These are phyloP conservation scores for Phaeosphaeria sp. DNA, from an alignment of 2,329 filamentous ascomycete species.

Conservation along the genomic window DNA sequence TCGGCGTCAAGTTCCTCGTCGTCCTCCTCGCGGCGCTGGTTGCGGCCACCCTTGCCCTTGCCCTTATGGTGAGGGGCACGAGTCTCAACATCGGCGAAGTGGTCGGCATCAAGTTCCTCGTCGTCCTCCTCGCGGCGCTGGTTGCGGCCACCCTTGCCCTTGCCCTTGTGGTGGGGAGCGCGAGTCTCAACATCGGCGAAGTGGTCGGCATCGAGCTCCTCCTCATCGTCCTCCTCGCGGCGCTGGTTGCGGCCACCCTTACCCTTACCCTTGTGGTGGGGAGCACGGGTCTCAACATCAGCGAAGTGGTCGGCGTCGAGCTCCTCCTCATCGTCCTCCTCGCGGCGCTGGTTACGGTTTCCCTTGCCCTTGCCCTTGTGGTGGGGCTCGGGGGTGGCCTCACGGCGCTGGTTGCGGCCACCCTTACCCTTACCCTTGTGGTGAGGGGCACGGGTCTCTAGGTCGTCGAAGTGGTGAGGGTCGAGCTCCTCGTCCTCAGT, in stretches of 20 bases:
- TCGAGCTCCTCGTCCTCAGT: conserved; percentile 8
- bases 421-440: conserved; percentile 5
- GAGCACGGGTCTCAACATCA: neutral
- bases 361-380: conserved; percentile 3
- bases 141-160: conserved; percentile 4
- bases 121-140: conserved; percentile 1
- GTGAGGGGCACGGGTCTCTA: neutral
- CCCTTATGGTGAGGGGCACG: conserved; percentile 3
- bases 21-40: conserved; percentile 5
- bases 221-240: neutral
- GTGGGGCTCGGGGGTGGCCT: conserved; percentile 2
- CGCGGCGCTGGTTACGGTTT: conserved; percentile 1
- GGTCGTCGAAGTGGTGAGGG: conserved; percentile 14
- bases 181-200: neutral
- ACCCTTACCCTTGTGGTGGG: conserved; percentile 3
- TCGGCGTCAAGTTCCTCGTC: neutral
- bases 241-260: too few species aligned
- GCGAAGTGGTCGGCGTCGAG: neutral
- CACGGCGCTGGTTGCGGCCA: conserved; percentile 4
- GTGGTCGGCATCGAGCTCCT: neutral
- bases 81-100: conserved; percentile 1
- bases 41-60: conserved; percentile 3
- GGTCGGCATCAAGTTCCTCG: neutral
- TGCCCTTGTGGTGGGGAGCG: conserved; percentile 1
- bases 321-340: conserved; percentile 1